phyloP scores from a whole-genome alignment of 768 basidiomycete genomes.

The Termitomyces bulborhizus region DNA sequence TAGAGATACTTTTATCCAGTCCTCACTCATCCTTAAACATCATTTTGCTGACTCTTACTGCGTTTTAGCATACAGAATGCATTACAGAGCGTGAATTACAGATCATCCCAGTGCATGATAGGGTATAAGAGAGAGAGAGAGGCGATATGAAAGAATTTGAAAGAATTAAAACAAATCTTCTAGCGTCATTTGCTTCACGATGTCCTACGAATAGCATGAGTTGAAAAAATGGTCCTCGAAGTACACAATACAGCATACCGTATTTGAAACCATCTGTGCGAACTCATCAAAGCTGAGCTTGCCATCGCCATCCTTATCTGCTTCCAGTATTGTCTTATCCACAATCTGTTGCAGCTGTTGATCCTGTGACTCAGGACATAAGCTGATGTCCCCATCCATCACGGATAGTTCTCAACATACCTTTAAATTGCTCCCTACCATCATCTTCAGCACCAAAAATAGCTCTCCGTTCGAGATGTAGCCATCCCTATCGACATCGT shows the following conservation, averaged over 20 bases:
- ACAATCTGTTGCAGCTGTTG: conserved; percentile 99
- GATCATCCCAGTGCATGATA: neutral
- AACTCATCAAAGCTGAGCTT: conserved; percentile 98
- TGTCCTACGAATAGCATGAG: conserved; percentile 55
- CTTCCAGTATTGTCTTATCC: conserved; percentile 99
- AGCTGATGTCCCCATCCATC: conserved; percentile 3
- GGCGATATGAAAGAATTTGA: neutral
- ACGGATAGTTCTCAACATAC: conserved; percentile 30
- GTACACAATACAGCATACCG: conserved; percentile 44
- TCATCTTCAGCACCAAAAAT: conserved; percentile 98
- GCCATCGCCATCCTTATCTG: conserved; percentile 96
- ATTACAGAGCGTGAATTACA: conserved; percentile 7
- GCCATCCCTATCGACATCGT: conserved; percentile 97
- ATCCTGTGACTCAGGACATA: conserved; percentile 47
- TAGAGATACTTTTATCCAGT: neutral
- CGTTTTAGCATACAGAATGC: conserved; percentile 7
- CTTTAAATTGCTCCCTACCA: conserved; percentile 99
- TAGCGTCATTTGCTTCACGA: conserved; percentile 98
- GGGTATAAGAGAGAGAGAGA: conserved; percentile 3
- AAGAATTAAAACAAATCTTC: conserved; percentile 75
- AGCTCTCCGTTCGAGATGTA: conserved; percentile 98
- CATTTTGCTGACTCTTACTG: neutral
- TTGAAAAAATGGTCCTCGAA: neutral
- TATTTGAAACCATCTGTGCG: conserved; percentile 93
- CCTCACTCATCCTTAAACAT: conserved; percentile 1